phyloP scores from a whole-genome alignment of 2,329 filamentous ascomycete genomes.

The Byssochlamys sp. region DNA sequence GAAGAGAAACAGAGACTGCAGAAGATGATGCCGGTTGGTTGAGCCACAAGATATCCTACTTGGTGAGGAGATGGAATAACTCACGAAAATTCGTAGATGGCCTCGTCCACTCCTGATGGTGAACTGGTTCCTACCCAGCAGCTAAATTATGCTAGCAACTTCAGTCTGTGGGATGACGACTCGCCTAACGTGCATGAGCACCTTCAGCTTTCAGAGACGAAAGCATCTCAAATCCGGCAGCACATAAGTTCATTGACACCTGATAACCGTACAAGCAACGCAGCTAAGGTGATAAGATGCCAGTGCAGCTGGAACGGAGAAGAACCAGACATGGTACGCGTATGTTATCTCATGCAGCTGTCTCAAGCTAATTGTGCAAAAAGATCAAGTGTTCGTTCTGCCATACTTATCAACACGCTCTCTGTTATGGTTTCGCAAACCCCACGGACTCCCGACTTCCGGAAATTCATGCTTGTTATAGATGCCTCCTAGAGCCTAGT shows the following conservation, averaged over 20 bases:
- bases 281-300: slow-evolving; percentile 20
- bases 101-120: slow-evolving; percentile 13
- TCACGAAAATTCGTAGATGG: slow-evolving; percentile 11
- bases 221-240: slow-evolving; percentile 10
- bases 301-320: slow-evolving; percentile 33
- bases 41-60: not conserved
- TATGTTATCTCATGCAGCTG: not conserved
- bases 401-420: slow-evolving; percentile 36
- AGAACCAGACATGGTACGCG: slow-evolving; percentile 34
- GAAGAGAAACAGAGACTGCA: slow-evolving; percentile 18
- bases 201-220: slow-evolving; percentile 11
- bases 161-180: slow-evolving; percentile 6
- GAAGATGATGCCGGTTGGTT: slow-evolving; percentile 21
- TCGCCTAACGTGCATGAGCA: slow-evolving; percentile 1
- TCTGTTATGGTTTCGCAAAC: slow-evolving; percentile 38
- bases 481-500: slow-evolving; percentile 30
- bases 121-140: slow-evolving; percentile 22
- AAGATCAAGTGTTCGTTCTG: slow-evolving; percentile 39
- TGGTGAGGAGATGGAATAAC: not conserved
- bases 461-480: slow-evolving; percentile 38
- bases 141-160: slow-evolving; percentile 2
- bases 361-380: slow-evolving; percentile 5
- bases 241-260: slow-evolving; percentile 2
- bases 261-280: not conserved
- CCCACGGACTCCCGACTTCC: slow-evolving; percentile 31